Percentiles rank a stretch among this genome's conserved stretches.
Conservation (phyloP, 2,329 filamentous ascomycete genomes). For the Dryadomyces quercivorus region DNA sequence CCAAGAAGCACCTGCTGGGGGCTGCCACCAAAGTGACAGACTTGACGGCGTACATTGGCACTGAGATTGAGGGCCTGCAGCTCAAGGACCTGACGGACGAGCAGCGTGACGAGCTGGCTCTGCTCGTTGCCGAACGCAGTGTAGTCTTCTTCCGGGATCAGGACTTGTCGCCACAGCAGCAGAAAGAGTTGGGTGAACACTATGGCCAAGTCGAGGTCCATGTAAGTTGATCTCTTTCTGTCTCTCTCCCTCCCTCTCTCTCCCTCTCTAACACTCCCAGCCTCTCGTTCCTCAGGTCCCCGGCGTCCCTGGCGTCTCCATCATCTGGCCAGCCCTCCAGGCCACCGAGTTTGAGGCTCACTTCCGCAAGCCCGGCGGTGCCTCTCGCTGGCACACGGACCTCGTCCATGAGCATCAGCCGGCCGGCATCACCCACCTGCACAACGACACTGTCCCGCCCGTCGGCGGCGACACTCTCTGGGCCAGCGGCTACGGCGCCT, state of each 20-base stretch:
- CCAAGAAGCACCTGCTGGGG: conserved; percentile 46
- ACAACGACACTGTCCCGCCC: conserved; percentile 54
- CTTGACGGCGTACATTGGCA: conserved; percentile 49
- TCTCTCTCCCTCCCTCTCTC: neutral
- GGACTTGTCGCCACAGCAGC: conserved; percentile 47
- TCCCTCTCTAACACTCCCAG: conserved; percentile 20
- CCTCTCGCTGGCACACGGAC: conserved; percentile 58
- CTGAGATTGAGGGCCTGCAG: conserved; percentile 51
- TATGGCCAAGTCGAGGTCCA: conserved; percentile 58
- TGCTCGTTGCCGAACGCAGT: conserved; percentile 50
- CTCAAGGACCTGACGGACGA: conserved; percentile 46
- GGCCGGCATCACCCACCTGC: conserved; percentile 56
- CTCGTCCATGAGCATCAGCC: conserved; percentile 61
- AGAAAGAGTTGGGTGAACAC: conserved; percentile 49
- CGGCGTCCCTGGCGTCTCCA: conserved; percentile 49
- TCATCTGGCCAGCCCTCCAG: conserved; percentile 59
- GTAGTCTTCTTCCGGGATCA: conserved; percentile 59
- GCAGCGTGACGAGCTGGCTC: conserved; percentile 49
- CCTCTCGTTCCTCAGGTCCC: conserved; percentile 62
- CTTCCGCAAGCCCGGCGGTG: conserved; percentile 56
- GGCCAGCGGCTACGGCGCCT: conserved; percentile 58
- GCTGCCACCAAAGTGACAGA: conserved; percentile 52
- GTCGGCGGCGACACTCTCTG: conserved; percentile 61
- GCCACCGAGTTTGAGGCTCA: conserved; percentile 47
- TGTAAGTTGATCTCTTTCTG: conserved; percentile 26